Percentiles rank a stretch among this genome's conserved stretches.
These are phyloP conservation scores for Dactylonectria macrodidyma DNA, from an alignment of 2,329 filamentous ascomycete species.

Conservation along the genomic window DNA sequence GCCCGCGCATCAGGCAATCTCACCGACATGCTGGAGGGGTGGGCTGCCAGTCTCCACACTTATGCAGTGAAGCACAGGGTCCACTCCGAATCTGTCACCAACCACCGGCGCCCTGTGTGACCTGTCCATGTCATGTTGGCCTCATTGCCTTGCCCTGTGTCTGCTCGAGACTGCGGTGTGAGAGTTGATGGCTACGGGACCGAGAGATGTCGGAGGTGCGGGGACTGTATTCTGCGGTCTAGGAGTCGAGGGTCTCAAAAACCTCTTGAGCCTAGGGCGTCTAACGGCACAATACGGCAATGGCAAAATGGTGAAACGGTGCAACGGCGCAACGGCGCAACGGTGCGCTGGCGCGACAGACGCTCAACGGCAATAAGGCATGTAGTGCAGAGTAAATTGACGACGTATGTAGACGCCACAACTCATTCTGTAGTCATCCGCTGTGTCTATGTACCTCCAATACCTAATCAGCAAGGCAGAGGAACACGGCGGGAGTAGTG, in stretches of 20 bases:
- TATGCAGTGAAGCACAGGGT: constrained; percentile 18
- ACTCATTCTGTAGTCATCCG: neutral
- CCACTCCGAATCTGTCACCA: constrained; percentile 25
- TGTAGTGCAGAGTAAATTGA: neutral
- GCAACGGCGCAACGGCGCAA: neutral
- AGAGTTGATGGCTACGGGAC: neutral
- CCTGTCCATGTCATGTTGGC: neutral
- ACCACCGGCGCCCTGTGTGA: neutral
- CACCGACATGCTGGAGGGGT: constrained; percentile 43
- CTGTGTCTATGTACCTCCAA: neutral
- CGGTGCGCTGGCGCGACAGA: no score
- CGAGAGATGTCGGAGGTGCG: constrained; percentile 11
- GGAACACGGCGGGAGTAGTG: neutral
- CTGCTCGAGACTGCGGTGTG: neutral
- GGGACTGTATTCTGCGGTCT: neutral
- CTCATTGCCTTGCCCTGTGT: neutral
- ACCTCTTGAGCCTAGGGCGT: neutral
- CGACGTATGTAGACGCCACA: no score
- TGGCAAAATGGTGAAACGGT: neutral
- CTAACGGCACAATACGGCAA: constrained; percentile 1
- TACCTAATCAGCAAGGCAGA: neutral
- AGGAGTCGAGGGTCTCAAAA: constrained; percentile 7
- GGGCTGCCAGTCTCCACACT: constrained; percentile 40
- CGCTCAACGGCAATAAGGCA: neutral
- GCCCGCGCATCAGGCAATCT: constrained; percentile 44